These are phyloP conservation scores for Pestalotiopsis sp. DNA, from an alignment of 2,329 filamentous ascomycete genomes.

Conservation along the genomic window DNA sequence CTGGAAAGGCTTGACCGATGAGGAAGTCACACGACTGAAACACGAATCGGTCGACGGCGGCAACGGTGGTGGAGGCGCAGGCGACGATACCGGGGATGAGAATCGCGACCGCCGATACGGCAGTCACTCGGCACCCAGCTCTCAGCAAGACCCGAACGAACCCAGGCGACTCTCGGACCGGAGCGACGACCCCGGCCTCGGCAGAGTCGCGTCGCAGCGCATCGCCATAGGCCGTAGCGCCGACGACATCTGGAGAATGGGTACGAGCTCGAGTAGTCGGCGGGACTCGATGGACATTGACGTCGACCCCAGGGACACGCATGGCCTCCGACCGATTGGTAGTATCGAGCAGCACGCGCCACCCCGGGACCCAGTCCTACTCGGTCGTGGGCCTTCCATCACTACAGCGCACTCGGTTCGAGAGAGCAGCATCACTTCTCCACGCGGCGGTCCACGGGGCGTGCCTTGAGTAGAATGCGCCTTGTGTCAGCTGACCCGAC, in stretches of 20 bases:
- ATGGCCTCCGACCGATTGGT: conserved; percentile 21
- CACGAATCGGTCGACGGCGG: conserved; percentile 24
- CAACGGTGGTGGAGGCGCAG: conserved; percentile 18
- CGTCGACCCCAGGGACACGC: conserved; percentile 28
- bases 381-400: conserved; percentile 39
- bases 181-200: conserved; percentile 24
- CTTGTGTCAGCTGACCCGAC: neutral
- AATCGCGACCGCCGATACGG: conserved; percentile 22
- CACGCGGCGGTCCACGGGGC: conserved; percentile 21
- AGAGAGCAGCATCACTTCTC: conserved; percentile 22
- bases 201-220: conserved; percentile 22
- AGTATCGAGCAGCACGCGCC: conserved; percentile 12
- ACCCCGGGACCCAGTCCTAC: conserved; percentile 26
- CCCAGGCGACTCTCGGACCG: conserved; percentile 25
- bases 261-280: conserved; percentile 20
- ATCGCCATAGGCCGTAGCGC: conserved; percentile 29
- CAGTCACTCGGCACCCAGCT: conserved; percentile 22
- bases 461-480: conserved; percentile 12
- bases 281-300: conserved; percentile 35
- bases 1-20: conserved; percentile 80
- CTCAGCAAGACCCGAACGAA: conserved; percentile 24
- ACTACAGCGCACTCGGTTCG: conserved; percentile 31
- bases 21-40: conserved; percentile 55
- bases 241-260: conserved; percentile 36
- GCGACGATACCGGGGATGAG: conserved; percentile 32